Evolutionary conservation across 495 filamentous ascomycete genomes (phyloP).

Genomic region (Penicillium psychrofluorescens): DNA sequence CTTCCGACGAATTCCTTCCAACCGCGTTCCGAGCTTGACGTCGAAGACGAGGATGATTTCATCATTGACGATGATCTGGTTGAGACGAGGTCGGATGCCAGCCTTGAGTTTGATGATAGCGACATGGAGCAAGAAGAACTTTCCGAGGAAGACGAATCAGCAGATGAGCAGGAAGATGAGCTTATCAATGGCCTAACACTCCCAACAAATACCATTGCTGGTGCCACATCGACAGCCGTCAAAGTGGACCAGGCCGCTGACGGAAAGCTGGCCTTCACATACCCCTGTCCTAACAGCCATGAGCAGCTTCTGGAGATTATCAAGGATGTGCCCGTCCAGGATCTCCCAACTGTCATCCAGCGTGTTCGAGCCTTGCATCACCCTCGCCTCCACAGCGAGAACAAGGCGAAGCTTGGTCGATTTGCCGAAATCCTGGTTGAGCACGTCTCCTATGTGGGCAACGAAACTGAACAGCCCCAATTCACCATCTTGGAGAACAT

Average conservation of each 20-base stretch:
- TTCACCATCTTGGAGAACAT: conserved; percentile 59
- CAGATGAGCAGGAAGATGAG: conserved; percentile 40
- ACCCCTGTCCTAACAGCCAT: conserved; percentile 73
- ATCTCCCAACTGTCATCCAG: conserved; percentile 75
- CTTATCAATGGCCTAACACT: conserved; percentile 34
- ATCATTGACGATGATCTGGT: conserved; percentile 81
- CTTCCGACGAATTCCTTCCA: conserved; percentile 26
- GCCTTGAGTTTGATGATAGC: conserved; percentile 42
- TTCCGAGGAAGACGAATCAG: conserved; percentile 47
- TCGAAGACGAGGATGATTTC: conserved; percentile 92
- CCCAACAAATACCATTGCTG: conserved; percentile 14
- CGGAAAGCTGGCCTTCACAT: conserved; percentile 65
- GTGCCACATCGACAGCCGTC: conserved; percentile 15
- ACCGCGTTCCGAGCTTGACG: conserved; percentile 35
- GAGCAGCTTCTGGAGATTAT: conserved; percentile 63
- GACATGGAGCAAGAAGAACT: conserved; percentile 45
- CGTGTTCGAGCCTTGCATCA: conserved; percentile 84
- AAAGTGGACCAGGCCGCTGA: conserved; percentile 30
- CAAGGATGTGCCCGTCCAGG: conserved; percentile 45
- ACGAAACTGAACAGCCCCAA: conserved; percentile 39
- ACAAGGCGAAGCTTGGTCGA: conserved; percentile 71
- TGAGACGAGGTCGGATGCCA: conserved; percentile 46
- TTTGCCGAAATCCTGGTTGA: conserved; percentile 73
- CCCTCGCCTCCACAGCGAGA: conserved; percentile 73
- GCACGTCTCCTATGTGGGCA: conserved; percentile 64